Base-by-base conservation (phyloP, 495 filamentous ascomycete species). In the Umbilicaria muhlenbergii region DNA sequence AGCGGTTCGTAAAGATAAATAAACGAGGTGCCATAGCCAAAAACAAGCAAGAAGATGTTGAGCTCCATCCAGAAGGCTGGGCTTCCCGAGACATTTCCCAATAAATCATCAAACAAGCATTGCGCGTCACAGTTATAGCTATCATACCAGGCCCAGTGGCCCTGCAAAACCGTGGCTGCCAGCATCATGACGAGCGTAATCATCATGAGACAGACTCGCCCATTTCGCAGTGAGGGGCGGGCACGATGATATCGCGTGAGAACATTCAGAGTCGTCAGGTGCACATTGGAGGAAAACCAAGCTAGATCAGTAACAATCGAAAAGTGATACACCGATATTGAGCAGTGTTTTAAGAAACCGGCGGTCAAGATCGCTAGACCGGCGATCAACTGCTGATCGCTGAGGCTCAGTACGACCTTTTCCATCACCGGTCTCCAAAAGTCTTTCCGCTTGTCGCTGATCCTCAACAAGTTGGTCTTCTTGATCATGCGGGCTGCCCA, bases 311-410 rank as follows among this genome's bases (percentile, higher is more conserved):
- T 45, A 8, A 57, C 44, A 4, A 69, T 47, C 19, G 35, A 34
- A 39, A 67, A 64, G 18, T 69, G 61, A 19, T 64, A 65, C 1
- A 49, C 47, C 3, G 56, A 56, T n/a, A 69, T 58, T 7, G 44
- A 50, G 39, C 62, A 61, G 38, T 59, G 55, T 5, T 56, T 55
- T 2, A 42, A 28, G 21, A 61, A 43, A 0, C 44, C 60, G 11
- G 48, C 55, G 6, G 62, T 50, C 3, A 63, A 35, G 32, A 68
- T 57, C 4, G 65, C 57, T 8, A 60, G 43, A 13, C 66, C 66
- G 2, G 62, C 64, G 31, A 67, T 56, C 6, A 70, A 48, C 46
- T 69, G 67, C 44, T 67, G 65, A 48, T 69, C 67, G 48, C 57
- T 62, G 13, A 70, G 48, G 10, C 42, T 48, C n/a, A 58, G 38